These are phyloP conservation scores for Zopfochytrium polystomum DNA, from an alignment of 371 early-diverging fungal genomes.

Conservation along the genomic window DNA sequence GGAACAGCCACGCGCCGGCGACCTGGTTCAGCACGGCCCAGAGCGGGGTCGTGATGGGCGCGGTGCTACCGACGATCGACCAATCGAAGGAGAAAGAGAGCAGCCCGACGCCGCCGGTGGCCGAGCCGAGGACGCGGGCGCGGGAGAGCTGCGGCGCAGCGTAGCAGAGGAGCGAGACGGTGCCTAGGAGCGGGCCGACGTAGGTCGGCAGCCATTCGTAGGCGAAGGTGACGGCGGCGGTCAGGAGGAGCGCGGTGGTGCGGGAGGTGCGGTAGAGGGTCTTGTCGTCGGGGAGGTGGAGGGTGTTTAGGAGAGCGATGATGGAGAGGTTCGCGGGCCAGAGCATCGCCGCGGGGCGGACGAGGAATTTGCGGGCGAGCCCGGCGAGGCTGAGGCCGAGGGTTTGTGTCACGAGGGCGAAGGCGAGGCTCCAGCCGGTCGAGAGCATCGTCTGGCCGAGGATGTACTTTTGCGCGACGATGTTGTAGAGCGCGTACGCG, in stretches of 20 bases:
- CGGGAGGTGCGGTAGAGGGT: neutral
- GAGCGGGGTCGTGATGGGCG: slow-evolving; percentile 25
- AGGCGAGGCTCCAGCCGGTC: slow-evolving; percentile 15
- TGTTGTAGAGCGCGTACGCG: too few species aligned
- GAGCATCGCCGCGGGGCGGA: slow-evolving; percentile 81
- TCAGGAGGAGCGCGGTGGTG: too few species aligned
- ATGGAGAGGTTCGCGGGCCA: slow-evolving; percentile 76
- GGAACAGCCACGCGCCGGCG: slow-evolving; percentile 11
- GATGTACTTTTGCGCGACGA: slow-evolving; percentile 23
- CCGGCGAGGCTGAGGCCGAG: slow-evolving; percentile 85
- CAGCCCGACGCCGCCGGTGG: slow-evolving; percentile 28
- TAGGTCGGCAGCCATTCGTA: slow-evolving; percentile 52
- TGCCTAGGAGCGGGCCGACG: slow-evolving; percentile 66
- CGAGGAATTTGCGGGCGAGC: slow-evolving; percentile 66
- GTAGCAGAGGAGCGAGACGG: slow-evolving; percentile 68
- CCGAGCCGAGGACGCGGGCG: slow-evolving; percentile 15
- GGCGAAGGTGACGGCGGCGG: too few species aligned
- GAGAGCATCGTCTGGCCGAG: slow-evolving; percentile 4
- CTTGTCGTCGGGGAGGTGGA: slow-evolving; percentile 25
- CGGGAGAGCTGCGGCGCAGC: neutral
- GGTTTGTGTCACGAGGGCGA: slow-evolving; percentile 15
- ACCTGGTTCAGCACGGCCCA: slow-evolving; percentile 27
- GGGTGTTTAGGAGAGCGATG: slow-evolving; percentile 69
- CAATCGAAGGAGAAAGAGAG: slow-evolving; percentile 33
- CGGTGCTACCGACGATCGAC: slow-evolving; percentile 17